Percentiles rank a stretch among this genome's conserved stretches.
These are phyloP conservation scores for Fagus sylvatica DNA, from an alignment of 306 rosid species.

Conservation along the genomic window DNA sequence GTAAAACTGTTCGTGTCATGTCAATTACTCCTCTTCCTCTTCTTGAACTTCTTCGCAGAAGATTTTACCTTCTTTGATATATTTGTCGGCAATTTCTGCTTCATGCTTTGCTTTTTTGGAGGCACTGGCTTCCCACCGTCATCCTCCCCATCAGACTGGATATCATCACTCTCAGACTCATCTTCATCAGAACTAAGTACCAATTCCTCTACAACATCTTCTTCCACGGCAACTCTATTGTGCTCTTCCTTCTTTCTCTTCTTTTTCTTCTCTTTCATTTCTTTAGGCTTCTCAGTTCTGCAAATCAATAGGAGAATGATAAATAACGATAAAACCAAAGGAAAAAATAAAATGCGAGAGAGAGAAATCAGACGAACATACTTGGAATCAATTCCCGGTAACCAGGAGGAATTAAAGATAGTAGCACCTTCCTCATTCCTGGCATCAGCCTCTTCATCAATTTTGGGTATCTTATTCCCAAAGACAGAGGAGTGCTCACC, in stretches of 20 bases:
- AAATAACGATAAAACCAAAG: conserved; percentile 10
- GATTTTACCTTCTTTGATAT: conserved; percentile 38
- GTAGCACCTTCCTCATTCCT: conserved; percentile 52
- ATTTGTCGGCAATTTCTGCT: conserved; percentile 28
- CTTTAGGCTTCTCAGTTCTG: conserved; percentile 54
- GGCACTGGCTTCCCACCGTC: conserved; percentile 24
- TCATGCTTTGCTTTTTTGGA: conserved; percentile 39
- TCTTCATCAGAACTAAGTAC: conserved; percentile 92
- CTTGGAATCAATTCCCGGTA: conserved; percentile 74
- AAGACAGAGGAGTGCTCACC: conserved; percentile 71
- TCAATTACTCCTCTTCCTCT: conserved; percentile 32
- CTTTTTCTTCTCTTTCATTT: conserved; percentile 43
- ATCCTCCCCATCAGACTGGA: conserved; percentile 38
- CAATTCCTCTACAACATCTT: conserved; percentile 84
- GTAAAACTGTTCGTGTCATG: background rate
- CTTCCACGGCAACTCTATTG: conserved; percentile 53
- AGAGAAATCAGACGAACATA: conserved; percentile 27
- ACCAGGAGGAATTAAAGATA: conserved; percentile 82
- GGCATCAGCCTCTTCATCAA: conserved; percentile 57
- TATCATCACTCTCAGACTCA: conserved; percentile 25
- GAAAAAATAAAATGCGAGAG: background rate
- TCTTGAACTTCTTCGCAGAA: conserved; percentile 37
- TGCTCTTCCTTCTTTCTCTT: conserved; percentile 44
- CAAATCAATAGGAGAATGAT: conserved; percentile 1
- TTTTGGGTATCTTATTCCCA: conserved; percentile 51